A percentile compares a stretch with the other conserved stretches of the same genome.
Evolutionary conservation across 2,329 filamentous ascomycete species (phyloP).

Genomic region (Myriangium duriaei): DNA sequence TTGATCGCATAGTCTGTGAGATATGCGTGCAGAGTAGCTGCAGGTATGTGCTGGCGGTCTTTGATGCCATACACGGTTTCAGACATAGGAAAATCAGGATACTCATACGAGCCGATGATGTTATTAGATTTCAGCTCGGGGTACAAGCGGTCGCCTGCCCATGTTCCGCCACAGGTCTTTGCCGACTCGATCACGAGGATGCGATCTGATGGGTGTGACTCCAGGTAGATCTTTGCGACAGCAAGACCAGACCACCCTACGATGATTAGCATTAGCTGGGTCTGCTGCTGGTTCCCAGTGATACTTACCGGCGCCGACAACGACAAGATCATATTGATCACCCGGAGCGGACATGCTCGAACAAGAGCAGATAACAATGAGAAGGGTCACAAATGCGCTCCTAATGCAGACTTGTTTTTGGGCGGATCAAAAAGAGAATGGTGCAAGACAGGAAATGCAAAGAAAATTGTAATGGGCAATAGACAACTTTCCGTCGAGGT

Average conservation of each 20-base stretch:
- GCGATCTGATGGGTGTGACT: constrained; percentile 29
- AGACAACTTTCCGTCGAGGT: no score
- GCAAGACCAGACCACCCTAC: constrained; percentile 34
- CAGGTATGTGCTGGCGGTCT: constrained; percentile 47
- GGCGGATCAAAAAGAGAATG: no score
- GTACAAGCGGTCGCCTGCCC: constrained; percentile 55
- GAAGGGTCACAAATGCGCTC: no score
- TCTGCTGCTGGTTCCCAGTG: no score
- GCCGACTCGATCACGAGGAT: constrained; percentile 33
- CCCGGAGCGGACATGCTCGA: no score
- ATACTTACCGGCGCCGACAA: no score
- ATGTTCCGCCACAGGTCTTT: constrained; percentile 49
- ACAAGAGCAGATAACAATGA: no score
- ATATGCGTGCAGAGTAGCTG: constrained; percentile 43
- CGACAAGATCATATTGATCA: no score
- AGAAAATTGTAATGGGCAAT: no score
- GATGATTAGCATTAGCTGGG: neutral
- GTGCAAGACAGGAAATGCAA: no score
- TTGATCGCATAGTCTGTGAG: constrained; percentile 42
- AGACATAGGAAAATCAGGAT: constrained; percentile 60
- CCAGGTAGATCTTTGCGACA: constrained; percentile 36
- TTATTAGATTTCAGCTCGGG: constrained; percentile 63
- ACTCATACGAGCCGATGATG: constrained; percentile 60
- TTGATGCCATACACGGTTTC: constrained; percentile 32
- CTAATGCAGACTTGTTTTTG: no score